Conservation (phyloP, 2,329 filamentous ascomycete genomes). For the Xylariales sp. region DNA sequence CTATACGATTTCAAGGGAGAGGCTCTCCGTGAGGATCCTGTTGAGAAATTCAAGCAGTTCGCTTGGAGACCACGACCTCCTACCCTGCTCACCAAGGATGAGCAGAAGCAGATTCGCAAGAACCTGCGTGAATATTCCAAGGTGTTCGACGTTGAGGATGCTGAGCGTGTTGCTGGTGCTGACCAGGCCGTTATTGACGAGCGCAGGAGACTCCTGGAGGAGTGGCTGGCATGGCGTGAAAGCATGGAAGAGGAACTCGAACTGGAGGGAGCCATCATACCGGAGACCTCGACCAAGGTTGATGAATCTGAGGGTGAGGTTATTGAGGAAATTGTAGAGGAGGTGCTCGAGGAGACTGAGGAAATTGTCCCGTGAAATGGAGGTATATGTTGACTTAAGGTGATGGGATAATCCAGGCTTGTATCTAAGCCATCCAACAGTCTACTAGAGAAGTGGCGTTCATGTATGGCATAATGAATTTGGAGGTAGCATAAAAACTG, state of each 20-base stretch:
- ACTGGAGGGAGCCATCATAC: conserved; percentile 67
- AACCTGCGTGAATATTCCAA: conserved; percentile 96
- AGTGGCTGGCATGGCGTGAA: conserved; percentile 85
- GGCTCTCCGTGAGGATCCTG: conserved; percentile 80
- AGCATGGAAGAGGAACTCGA: conserved; percentile 65
- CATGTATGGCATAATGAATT: conserved; percentile 9
- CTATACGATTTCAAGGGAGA: conserved; percentile 95
- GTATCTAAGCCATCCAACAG: conserved; percentile 3
- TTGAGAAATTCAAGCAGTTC: conserved; percentile 98
- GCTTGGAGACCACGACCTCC: conserved; percentile 88
- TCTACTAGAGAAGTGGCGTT: conserved; percentile 6
- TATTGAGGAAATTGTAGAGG: conserved; percentile 85
- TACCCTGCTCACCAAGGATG: conserved; percentile 90
- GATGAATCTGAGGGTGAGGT: conserved; percentile 68
- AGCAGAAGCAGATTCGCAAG: conserved; percentile 97
- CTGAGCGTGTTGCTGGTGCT: conserved; percentile 86
- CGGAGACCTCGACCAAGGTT: conserved; percentile 57
- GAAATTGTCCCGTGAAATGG: conserved; percentile 50
- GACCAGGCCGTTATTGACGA: conserved; percentile 92
- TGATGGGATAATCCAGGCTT: not conserved
- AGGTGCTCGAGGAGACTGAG: conserved; percentile 81
- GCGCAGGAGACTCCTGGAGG: conserved; percentile 74
- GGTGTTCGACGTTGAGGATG: conserved; percentile 91
- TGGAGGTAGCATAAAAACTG: conserved; percentile 8
- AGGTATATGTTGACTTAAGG: not conserved